Evolutionary conservation across 441 rosid species (phyloP).

Genomic region (Adansonia madagascariensis): DNA sequence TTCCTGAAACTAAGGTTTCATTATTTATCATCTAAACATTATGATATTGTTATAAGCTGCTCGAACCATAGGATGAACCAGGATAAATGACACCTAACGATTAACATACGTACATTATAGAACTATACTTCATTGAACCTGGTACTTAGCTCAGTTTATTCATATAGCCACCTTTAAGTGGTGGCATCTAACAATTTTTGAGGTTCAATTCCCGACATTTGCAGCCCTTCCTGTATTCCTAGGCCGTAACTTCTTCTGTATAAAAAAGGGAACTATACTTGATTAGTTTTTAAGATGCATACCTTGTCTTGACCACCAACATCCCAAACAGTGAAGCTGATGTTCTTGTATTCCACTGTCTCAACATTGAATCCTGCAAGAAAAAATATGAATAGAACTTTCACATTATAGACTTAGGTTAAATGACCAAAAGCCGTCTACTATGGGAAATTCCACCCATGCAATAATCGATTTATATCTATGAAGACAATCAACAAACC

Average conservation of each 20-base stretch:
- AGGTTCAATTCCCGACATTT: background rate
- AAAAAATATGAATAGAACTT: background rate
- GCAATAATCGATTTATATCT: background rate
- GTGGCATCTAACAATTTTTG: background rate
- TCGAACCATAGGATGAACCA: background rate
- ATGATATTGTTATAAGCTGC: background rate
- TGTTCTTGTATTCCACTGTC: slow-evolving; percentile 52
- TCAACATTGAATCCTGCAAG: slow-evolving; percentile 50
- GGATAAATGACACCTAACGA: slow-evolving; percentile 1
- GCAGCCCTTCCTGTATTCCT: background rate
- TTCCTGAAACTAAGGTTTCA: background rate
- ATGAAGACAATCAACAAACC: background rate
- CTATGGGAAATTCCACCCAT: background rate
- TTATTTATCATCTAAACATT: background rate
- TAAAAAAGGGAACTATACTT: background rate
- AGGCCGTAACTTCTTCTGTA: background rate
- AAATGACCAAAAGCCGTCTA: background rate
- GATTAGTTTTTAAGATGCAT: background rate
- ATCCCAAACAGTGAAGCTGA: slow-evolving; percentile 56
- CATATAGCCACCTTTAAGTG: background rate
- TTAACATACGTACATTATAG: background rate
- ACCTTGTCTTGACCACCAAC: slow-evolving; percentile 59
- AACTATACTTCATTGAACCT: background rate
- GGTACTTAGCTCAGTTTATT: background rate
- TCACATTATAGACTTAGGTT: background rate